phyloP scores from a whole-genome alignment of 495 filamentous ascomycete species.

The Trichodelitschia bisporula region DNA sequence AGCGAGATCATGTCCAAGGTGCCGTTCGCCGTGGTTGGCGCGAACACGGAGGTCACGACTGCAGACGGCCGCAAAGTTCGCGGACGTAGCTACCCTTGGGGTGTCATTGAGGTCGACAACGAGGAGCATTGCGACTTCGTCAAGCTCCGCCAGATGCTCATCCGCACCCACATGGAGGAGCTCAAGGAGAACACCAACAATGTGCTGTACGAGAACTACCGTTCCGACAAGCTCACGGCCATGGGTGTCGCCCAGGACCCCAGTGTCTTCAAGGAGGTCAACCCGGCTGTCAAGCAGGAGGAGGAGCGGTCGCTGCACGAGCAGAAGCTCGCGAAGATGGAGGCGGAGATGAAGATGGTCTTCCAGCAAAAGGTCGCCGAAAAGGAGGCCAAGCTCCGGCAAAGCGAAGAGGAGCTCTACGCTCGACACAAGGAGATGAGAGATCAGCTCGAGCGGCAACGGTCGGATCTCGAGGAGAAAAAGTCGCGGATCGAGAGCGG shows the following conservation, averaged over 20 bases:
- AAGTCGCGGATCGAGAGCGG: constrained; percentile 81
- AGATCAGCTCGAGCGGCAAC: constrained; percentile 89
- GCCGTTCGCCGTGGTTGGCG: constrained; percentile 92
- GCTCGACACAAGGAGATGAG: constrained; percentile 98
- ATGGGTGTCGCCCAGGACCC: constrained; percentile 98
- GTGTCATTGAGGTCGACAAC: constrained; percentile 96
- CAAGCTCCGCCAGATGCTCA: constrained; percentile 98
- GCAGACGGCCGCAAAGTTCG: constrained; percentile 88
- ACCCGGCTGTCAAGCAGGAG: constrained; percentile 98
- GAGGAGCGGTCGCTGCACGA: constrained; percentile 95
- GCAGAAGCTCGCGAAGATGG: constrained; percentile 99
- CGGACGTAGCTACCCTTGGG: constrained; percentile 93
- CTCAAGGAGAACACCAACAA: constrained; percentile 99
- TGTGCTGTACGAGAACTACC: constrained; percentile 94
- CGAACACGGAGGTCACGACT: constrained; percentile 74
- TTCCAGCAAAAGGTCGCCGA: constrained; percentile 99
- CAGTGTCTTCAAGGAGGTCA: constrained; percentile 99
- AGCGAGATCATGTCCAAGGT: constrained; percentile 99
- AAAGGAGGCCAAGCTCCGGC: constrained; percentile 97
- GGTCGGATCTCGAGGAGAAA: constrained; percentile 90
- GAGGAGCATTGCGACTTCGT: constrained; percentile 99
- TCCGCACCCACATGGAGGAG: constrained; percentile 99
- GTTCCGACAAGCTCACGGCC: constrained; percentile 89
- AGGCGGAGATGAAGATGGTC: constrained; percentile 99
- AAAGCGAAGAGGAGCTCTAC: constrained; percentile 97